phyloP scores from a whole-genome alignment of 208 protist species.

The Trypanosoma scelopori region DNA sequence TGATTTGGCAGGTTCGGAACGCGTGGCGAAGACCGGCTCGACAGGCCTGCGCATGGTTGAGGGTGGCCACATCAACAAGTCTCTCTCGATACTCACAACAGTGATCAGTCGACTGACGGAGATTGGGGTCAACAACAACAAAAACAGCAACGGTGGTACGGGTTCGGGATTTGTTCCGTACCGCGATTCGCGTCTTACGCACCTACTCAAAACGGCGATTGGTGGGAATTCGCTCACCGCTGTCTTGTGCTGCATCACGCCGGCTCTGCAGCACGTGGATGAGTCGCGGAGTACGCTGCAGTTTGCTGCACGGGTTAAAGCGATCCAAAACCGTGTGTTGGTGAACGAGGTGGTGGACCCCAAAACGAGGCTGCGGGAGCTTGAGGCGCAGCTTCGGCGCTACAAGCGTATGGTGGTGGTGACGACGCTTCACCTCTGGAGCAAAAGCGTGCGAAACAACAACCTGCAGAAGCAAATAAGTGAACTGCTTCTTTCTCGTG shows the following conservation, averaged over 20 bases:
- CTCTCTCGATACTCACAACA: slow-evolving; percentile 69
- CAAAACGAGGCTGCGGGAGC: slow-evolving; percentile 45
- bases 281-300: slow-evolving; percentile 83
- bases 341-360: slow-evolving; percentile 66
- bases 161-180: slow-evolving; percentile 82
- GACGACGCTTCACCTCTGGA: slow-evolving; percentile 77
- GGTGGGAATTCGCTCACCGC: slow-evolving; percentile 95
- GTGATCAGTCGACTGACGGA: slow-evolving; percentile 73
- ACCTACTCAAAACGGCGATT: slow-evolving; percentile 90
- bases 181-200: slow-evolving; percentile 92
- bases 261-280: slow-evolving; percentile 53
- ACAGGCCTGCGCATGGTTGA: slow-evolving; percentile 93
- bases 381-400: slow-evolving; percentile 45
- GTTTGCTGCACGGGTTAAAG: slow-evolving; percentile 70
- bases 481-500: slow-evolving; percentile 20
- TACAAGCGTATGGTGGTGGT: slow-evolving; percentile 45
- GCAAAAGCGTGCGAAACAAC: slow-evolving; percentile 48
- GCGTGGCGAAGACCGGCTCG: slow-evolving; percentile 92
- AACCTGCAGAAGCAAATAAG: slow-evolving; percentile 36
- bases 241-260: slow-evolving; percentile 79
- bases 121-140: background rate
- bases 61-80: slow-evolving; percentile 91
- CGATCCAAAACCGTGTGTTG: slow-evolving; percentile 59
- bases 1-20: slow-evolving; percentile 91
- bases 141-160: background rate